Base-by-base conservation (phyloP, 1,284 basidiomycete genomes). In the Somion occarium region DNA sequence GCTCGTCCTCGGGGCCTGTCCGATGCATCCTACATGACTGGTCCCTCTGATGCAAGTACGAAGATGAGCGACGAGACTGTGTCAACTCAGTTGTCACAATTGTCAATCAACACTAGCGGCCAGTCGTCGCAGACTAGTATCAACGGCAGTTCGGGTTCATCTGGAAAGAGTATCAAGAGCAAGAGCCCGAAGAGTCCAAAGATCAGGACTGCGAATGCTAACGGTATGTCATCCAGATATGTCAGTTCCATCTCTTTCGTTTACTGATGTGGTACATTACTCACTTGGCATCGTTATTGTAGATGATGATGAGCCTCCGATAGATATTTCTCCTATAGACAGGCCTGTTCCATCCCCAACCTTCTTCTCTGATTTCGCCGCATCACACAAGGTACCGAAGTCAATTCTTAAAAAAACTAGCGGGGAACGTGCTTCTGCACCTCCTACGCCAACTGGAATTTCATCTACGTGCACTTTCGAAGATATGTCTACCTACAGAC, bases 1-100 rank as follows among this genome's bases (percentile, higher is more conserved):
- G 76, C 79, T 38, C 73, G 77, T 13, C 66, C 73, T 13, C 73
- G 74, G 44, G 79, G 78, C 3, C 65, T 77, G 64, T 77, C 77
- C 12, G 78, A 81, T 48, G 66, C 70, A 22, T 65, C 62, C 39
- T 68, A 63, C 39, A 61, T 68, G 60, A 64, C 61, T 13, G 59
- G 61, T 2, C 53, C 56, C 7, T 46, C 56, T 38, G 46, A 47
- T 27, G 38, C 52, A 11, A 48, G 51, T 18, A 48, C 55, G 2
- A 53, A 41, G 9, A 41, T 41, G 39, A 41, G 39, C 18, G 55
- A 9, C 57, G 57, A 27, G 59, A 53, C 24, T 60, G 57, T 48
- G 52, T 47, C 26, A 49, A 53, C 47, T 41, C 39, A 41, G 9
- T 41, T 44, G 48, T 41, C 37, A 46, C 49, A 52, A 51, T 53